phyloP scores from a whole-genome alignment of 2,329 filamentous ascomycete species.

The Cladosporium oxysporum region DNA sequence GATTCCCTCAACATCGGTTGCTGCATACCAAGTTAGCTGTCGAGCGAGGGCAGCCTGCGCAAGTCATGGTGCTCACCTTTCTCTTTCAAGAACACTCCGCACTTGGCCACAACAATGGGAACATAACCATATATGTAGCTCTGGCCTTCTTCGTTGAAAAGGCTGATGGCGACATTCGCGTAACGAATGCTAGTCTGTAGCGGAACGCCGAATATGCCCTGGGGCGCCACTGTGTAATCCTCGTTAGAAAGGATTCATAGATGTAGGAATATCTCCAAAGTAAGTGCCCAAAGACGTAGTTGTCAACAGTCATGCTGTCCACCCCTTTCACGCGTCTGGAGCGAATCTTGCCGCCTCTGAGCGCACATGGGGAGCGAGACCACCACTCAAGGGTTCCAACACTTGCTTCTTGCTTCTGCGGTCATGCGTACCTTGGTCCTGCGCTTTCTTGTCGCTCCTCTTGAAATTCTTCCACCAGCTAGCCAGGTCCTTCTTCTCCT shows the following conservation, averaged over 20 bases:
- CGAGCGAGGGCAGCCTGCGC: no score
- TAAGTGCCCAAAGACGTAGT: no score
- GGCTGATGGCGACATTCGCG: conserved; percentile 95
- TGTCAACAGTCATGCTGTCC: no score
- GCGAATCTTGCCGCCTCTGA: no score
- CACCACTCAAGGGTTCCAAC: no score
- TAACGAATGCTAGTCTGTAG: conserved; percentile 94
- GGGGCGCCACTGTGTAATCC: conserved; percentile 32
- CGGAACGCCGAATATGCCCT: conserved; percentile 91
- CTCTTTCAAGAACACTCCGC: conserved; percentile 94
- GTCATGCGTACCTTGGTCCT: no score
- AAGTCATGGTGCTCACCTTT: conserved; percentile 69
- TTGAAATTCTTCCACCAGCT: conserved; percentile 99
- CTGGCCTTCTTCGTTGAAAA: conserved; percentile 87
- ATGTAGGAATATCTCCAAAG: no score
- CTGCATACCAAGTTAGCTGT: conserved; percentile 53
- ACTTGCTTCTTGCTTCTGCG: no score
- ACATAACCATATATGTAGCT: conserved; percentile 99
- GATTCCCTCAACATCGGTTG: conserved; percentile 92
- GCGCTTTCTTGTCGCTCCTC: conserved; percentile 61
- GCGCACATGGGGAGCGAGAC: no score
- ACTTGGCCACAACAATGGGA: conserved; percentile 97
- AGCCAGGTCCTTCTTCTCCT: conserved; percentile 82
- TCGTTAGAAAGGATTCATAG: no score
- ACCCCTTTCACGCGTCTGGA: no score